Percentiles rank a stretch among this genome's conserved stretches.
Evolutionary conservation across 1,284 basidiomycete species (phyloP).

Genomic region (Trichosporon coremiiforme): DNA sequence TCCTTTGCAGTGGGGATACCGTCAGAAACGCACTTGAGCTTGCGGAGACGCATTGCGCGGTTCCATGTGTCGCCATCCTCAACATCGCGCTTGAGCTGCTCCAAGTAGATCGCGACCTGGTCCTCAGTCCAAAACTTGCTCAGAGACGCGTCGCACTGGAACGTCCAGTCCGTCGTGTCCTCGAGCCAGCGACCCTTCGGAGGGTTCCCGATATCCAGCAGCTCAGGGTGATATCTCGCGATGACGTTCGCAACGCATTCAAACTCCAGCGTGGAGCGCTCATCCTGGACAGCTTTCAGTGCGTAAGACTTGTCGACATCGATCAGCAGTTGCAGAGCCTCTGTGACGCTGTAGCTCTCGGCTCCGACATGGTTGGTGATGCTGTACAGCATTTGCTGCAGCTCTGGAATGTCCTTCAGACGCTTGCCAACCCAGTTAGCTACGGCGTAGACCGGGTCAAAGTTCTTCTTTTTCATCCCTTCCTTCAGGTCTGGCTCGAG

Average conservation of each 20-base stretch:
- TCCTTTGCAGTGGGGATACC: background rate
- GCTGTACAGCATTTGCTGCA: background rate
- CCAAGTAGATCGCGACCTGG: background rate
- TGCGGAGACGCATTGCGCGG: background rate
- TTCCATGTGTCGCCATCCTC: background rate
- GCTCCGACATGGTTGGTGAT: background rate
- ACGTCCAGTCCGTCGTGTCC: background rate
- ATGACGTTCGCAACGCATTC: background rate
- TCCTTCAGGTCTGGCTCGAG: background rate
- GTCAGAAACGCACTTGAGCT: background rate
- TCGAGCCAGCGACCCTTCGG: background rate
- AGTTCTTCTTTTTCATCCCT: background rate
- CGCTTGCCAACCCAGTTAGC: background rate
- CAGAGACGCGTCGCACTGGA: background rate
- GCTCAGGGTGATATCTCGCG: background rate
- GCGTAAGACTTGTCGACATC: constrained; percentile 1
- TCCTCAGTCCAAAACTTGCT: background rate
- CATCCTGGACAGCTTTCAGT: background rate
- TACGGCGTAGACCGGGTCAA: background rate
- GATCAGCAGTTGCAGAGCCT: background rate
- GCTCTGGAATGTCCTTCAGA: background rate
- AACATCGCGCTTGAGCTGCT: background rate
- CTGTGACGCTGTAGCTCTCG: background rate
- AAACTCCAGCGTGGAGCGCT: background rate
- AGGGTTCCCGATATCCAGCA: background rate